Evolutionary conservation across 2,329 filamentous ascomycete genomes (phyloP), one percentile per base, ranked within the genome.

Genomic region (Macroventuria anomochaeta): DNA sequence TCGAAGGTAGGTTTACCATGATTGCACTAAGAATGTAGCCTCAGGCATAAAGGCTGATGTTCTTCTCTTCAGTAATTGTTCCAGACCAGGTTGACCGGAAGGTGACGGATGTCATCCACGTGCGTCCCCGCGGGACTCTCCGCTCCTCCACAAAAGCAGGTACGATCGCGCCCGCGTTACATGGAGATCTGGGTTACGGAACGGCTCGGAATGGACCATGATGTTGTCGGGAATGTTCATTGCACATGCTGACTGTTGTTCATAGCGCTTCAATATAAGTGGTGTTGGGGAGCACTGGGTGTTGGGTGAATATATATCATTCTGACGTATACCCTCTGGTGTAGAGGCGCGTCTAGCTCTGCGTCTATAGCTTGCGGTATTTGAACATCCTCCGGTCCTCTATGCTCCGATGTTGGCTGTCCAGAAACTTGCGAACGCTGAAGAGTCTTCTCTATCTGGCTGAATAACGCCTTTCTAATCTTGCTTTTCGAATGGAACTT

Each of bases 301-400:
- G n/a, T n/a, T n/a, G n/a, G n/a, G n/a, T n/a, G n/a, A n/a, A n/a
- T n/a, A n/a, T n/a, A n/a, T 26, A 25, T 33, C n/a, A 33, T 44
- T 37, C 11, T 47, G 43, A 33, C n/a, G 31, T 26, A 18, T 12
- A 7, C 18, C 5, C 25, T 42, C 12, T 31, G 23, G 39, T 31
- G 11, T 20, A 18, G 8, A 18, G 17, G 8, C 5, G 5, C 7
- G 17, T 43, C 28, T 43, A 18, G 28, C 20, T 32, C 25, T 11
- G 46, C 13, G 17, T 32, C 20, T 52, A 21, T 52, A 46, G 49
- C 36, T 25, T 31, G 41, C 39, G 29, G 36, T 36, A 46, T 28
- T 36, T 36, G 17, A 13, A 21, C 23, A 7, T 7, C 20, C n/a
- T 26, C 36, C 36, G 46, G 23, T 4, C 1, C 37, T 48, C 37